Conservation (phyloP, 2,329 filamentous ascomycete genomes). For the Sarocladiaceae sp. region DNA sequence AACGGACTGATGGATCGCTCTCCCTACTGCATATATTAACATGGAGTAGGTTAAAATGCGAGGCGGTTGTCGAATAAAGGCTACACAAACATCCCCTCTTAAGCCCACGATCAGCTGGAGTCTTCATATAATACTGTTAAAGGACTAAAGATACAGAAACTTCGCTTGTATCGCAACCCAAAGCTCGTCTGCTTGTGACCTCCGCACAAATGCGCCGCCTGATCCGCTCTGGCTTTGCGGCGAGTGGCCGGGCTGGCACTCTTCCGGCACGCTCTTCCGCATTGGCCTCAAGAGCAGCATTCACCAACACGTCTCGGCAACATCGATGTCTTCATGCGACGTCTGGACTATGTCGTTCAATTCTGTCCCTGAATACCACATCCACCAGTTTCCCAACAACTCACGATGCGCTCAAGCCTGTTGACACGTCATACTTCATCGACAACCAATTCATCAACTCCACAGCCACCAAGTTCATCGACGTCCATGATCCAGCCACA, state of each 20-base stretch:
- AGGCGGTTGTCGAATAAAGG: neutral
- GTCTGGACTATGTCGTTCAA: neutral
- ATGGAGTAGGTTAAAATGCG: neutral
- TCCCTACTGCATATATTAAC: neutral
- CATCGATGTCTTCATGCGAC: neutral
- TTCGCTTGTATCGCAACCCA: neutral
- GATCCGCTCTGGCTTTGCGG: neutral
- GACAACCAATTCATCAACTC: conserved; percentile 65
- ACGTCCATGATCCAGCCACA: conserved; percentile 70
- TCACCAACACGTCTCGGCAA: neutral
- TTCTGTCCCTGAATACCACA: neutral
- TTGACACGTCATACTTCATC: conserved; percentile 43
- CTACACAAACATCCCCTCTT: neutral
- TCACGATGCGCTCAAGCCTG: neutral
- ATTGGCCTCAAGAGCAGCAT: neutral
- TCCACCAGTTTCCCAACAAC: neutral
- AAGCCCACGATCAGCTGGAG: neutral
- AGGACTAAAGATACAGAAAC: neutral
- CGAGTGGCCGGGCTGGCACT: neutral
- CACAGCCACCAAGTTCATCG: conserved; percentile 59
- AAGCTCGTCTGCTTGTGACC: neutral
- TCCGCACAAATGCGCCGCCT: neutral
- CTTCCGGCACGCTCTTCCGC: neutral
- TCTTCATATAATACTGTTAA: neutral
- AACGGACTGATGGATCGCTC: neutral